A percentile compares a stretch with the other conserved stretches of the same genome.
phyloP scores from a whole-genome alignment of 2,329 filamentous ascomycete species.

The Clathrospora elynae region DNA sequence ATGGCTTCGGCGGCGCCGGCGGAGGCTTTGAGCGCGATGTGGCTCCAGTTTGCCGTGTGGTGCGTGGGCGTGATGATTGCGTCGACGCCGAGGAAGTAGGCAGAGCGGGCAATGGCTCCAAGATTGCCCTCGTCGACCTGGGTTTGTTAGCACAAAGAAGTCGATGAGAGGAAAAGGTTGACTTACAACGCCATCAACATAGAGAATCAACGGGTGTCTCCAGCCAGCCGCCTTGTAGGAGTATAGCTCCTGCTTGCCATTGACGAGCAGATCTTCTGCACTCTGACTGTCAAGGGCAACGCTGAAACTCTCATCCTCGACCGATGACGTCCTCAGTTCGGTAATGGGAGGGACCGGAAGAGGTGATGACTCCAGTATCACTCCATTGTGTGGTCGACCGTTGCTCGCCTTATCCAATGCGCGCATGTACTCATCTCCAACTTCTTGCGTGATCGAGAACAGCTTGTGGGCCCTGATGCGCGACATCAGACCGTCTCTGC shows the following conservation, averaged over 20 bases:
- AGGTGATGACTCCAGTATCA: constrained; percentile 83
- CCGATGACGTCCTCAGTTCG: constrained; percentile 59
- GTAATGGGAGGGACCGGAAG: constrained; percentile 73
- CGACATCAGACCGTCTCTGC: constrained; percentile 27
- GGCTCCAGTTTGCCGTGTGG: constrained; percentile 72
- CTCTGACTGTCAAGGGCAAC: constrained; percentile 67
- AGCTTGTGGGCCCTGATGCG: constrained; percentile 25
- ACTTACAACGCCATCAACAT: constrained; percentile 70
- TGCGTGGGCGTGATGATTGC: constrained; percentile 77
- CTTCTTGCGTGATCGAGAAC: constrained; percentile 50
- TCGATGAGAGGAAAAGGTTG: background rate
- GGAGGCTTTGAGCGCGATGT: constrained; percentile 83
- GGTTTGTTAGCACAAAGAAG: constrained; percentile 31
- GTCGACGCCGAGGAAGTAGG: constrained; percentile 87
- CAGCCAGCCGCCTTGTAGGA: constrained; percentile 49
- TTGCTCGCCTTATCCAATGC: constrained; percentile 83
- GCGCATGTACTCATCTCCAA: constrained; percentile 66
- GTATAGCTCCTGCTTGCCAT: constrained; percentile 66
- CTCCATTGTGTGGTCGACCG: constrained; percentile 86
- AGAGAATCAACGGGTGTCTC: constrained; percentile 71
- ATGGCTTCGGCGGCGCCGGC: constrained; percentile 85
- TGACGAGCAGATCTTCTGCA: constrained; percentile 73
- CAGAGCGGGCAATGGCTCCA: constrained; percentile 84
- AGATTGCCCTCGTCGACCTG: constrained; percentile 83
- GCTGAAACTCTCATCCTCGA: constrained; percentile 41